phyloP scores from a whole-genome alignment of 768 basidiomycete species.

The Clavaria fumosa region DNA sequence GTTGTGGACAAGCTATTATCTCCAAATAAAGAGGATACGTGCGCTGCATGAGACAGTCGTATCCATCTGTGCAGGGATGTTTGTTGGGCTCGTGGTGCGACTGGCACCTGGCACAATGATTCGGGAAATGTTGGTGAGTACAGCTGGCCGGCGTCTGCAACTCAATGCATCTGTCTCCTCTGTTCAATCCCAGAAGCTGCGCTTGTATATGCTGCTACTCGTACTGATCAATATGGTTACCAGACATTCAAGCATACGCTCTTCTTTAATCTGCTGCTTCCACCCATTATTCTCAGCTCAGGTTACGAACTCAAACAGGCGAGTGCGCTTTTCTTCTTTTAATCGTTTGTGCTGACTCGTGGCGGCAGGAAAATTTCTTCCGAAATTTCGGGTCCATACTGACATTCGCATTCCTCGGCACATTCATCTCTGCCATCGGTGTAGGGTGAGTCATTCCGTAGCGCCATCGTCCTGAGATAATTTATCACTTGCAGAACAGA shows the following conservation, averaged over 20 bases:
- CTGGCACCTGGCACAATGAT: slow-evolving; percentile 89
- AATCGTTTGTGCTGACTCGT: neutral
- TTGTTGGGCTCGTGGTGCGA: slow-evolving; percentile 82
- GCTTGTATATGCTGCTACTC: slow-evolving; percentile 1
- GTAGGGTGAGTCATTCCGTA: slow-evolving; percentile 53
- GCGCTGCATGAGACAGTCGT: slow-evolving; percentile 94
- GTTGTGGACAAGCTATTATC: slow-evolving; percentile 92
- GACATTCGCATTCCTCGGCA: slow-evolving; percentile 86
- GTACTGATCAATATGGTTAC: slow-evolving; percentile 4
- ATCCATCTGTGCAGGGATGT: slow-evolving; percentile 91
- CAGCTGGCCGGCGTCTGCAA: neutral
- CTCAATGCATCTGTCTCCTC: neutral
- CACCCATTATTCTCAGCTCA: slow-evolving; percentile 95
- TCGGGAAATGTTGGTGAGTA: slow-evolving; percentile 88
- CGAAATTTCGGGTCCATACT: slow-evolving; percentile 95
- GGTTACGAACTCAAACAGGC: slow-evolving; percentile 97
- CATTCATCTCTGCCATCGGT: slow-evolving; percentile 91
- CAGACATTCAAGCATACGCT: slow-evolving; percentile 94
- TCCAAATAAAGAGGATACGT: slow-evolving; percentile 92
- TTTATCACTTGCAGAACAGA: slow-evolving; percentile 46
- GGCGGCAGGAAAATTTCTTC: slow-evolving; percentile 85
- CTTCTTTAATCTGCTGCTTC: slow-evolving; percentile 95
- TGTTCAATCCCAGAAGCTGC: neutral
- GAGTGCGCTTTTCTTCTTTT: slow-evolving; percentile 11
- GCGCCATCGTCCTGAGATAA: slow-evolving; percentile 6